Conservation (phyloP, 169 alveolate genomes). For the Cystoisospora suis region DNA sequence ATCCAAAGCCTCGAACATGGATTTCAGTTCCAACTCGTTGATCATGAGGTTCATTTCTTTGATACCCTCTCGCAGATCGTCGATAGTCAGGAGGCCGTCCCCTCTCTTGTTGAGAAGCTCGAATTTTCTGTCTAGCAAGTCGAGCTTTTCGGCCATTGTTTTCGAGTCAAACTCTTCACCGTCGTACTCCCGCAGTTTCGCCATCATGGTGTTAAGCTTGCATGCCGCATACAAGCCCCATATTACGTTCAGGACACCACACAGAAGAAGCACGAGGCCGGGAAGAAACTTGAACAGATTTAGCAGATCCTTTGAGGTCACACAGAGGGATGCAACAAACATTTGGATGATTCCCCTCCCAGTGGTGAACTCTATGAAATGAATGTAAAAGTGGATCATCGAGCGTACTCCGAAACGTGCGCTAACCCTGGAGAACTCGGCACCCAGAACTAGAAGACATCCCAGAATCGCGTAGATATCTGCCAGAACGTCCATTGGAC, state of each 20-base stretch:
- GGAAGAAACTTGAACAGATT: conserved; percentile 49
- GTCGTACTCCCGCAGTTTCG: conserved; percentile 4
- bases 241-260: conserved; percentile 47
- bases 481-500: conserved; percentile 36
- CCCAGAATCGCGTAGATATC: conserved; percentile 47
- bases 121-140: conserved; percentile 52
- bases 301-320: conserved; percentile 8
- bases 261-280: conserved; percentile 42
- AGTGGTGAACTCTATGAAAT: conserved; percentile 24
- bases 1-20: conserved; percentile 35
- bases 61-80: conserved; percentile 44
- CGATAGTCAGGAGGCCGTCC: conserved; percentile 33
- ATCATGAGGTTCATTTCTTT: conserved; percentile 43
- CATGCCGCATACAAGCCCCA: conserved; percentile 60
- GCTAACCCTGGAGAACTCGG: conserved; percentile 28
- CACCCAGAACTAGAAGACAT: not conserved
- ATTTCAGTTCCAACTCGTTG: conserved; percentile 3
- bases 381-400: conserved; percentile 42
- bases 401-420: conserved; percentile 35
- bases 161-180: conserved; percentile 1
- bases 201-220: conserved; percentile 34
- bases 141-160: conserved; percentile 44
- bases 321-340: conserved; percentile 44
- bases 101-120: conserved; percentile 49
- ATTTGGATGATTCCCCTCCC: conserved; percentile 45